phyloP scores from a whole-genome alignment of 1,284 basidiomycete species.

The Ceratobasidium sp. region DNA sequence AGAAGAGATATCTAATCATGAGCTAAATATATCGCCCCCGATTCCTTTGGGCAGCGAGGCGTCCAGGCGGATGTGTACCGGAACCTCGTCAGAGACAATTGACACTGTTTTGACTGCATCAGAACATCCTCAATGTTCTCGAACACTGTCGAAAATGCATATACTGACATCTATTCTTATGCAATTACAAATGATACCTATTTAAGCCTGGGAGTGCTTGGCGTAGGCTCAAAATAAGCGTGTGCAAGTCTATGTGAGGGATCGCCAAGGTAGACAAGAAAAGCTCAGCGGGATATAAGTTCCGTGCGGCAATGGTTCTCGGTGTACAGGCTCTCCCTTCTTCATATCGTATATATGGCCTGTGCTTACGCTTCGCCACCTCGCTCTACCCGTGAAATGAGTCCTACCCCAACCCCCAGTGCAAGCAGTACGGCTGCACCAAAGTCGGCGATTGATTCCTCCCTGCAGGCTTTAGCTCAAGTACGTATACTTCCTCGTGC shows the following conservation, averaged over 20 bases:
- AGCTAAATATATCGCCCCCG: too few relatives aligned
- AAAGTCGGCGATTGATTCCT: slow-evolving; percentile 9
- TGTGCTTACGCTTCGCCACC: slow-evolving; percentile 38
- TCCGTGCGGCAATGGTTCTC: not conserved
- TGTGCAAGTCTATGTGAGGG: not conserved
- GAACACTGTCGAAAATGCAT: too few relatives aligned
- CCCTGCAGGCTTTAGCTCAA: slow-evolving; percentile 18
- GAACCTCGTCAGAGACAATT: too few relatives aligned
- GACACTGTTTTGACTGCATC: too few relatives aligned
- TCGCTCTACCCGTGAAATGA: slow-evolving; percentile 22
- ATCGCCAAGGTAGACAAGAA: slow-evolving; percentile 38
- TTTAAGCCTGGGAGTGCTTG: slow-evolving; percentile 21
- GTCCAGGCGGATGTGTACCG: too few relatives aligned
- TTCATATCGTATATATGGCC: slow-evolving; percentile 3
- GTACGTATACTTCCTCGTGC: not conserved
- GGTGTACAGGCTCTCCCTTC: not conserved
- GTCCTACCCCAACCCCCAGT: slow-evolving; percentile 10
- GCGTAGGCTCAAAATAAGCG: slow-evolving; percentile 29
- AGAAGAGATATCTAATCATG: too few relatives aligned
- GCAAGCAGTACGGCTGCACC: slow-evolving; percentile 1
- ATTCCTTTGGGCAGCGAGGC: too few relatives aligned
- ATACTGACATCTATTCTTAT: too few relatives aligned
- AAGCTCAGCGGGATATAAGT: slow-evolving; percentile 28
- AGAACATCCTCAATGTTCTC: too few relatives aligned
- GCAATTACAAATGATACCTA: too few relatives aligned